Evolutionary conservation across 345 rosid genomes (phyloP), one percentile per base, ranked within the genome.

Genomic region (Gossypium raimondii): DNA sequence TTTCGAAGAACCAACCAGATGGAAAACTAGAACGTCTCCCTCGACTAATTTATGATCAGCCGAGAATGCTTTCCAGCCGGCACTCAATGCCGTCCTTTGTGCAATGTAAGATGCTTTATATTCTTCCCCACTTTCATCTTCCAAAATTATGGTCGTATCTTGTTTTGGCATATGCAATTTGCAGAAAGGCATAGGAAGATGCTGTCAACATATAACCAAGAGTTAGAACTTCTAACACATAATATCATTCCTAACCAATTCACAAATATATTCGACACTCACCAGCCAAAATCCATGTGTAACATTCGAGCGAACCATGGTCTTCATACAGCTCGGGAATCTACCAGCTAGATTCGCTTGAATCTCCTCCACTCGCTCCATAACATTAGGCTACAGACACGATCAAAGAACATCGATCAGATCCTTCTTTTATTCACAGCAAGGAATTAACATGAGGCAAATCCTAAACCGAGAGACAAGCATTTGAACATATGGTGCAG

Each of bases 271-370:
- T 24, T 50, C 2, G 5, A 14, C 16, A n/a, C 72, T 64, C 75
- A 88, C 92, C 75, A 88, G 88, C 90, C 90, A 89, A 82, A 89
- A 89, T 64, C 93, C 89, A 73, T 85, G 87, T 1, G 82, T 85
- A 45, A 89, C 93, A 73, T 89, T 89, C 7, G 93, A 89, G 50
- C 82, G 89, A 38, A 84, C 83, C 93, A 89, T 87, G 53, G 90
- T 84, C 82, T 87, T 89, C 22, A 84, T 82, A 81, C 58, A 55
- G 81, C 86, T 84, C 3, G 94, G 97, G 66, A 80, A 83, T 50
- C 80, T 71, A 51, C 80, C 73, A 10, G 83, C 79, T 74, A 90
- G 76, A 83, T 84, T 86, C 20, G 86, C 82, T 76, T 83, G 87
- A 78, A 89, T 68, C 63, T 75, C 81, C 74, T 80, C 82, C 16